Conservation (phyloP, 495 filamentous ascomycete genomes). For the Trichoderma orchidacearum region DNA sequence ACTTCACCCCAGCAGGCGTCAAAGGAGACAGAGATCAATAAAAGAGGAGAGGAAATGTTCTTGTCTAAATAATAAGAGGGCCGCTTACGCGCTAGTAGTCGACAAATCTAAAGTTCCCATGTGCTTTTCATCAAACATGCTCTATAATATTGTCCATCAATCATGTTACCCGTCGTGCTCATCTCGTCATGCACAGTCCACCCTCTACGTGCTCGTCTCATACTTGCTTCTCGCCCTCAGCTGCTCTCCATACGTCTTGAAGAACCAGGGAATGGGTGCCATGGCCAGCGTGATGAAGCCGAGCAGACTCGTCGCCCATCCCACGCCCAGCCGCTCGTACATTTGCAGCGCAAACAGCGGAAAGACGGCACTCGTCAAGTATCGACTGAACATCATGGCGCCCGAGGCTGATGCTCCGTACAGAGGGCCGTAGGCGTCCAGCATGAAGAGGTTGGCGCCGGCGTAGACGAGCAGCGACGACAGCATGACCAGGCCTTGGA, state of each 20-base stretch:
- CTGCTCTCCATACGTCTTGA: conserved; percentile 22
- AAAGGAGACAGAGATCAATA: too few species aligned
- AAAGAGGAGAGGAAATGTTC: too few species aligned
- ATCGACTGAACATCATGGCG: conserved; percentile 2
- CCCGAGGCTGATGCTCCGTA: conserved; percentile 3
- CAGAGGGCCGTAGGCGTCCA: conserved; percentile 3
- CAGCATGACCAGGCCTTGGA: conserved; percentile 2
- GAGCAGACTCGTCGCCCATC: conserved; percentile 36
- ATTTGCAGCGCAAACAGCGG: conserved; percentile 39
- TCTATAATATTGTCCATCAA: neutral
- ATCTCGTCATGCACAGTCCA: neutral
- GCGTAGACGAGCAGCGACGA: neutral
- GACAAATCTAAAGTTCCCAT: too few species aligned
- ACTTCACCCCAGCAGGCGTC: too few species aligned
- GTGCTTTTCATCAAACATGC: neutral
- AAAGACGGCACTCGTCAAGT: conserved; percentile 26
- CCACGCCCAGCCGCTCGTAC: conserved; percentile 36
- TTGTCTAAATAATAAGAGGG: too few species aligned
- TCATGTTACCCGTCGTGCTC: neutral
- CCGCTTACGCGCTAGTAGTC: too few species aligned
- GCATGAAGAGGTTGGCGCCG: neutral
- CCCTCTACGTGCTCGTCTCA: neutral
- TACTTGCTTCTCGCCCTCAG: conserved; percentile 9
- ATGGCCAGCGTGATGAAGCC: conserved; percentile 35
- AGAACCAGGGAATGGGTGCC: conserved; percentile 31